Evolutionary conservation across 2,329 filamentous ascomycete species (phyloP), one percentile per base, ranked within the genome.

Genomic region (Alternaria sp.): DNA sequence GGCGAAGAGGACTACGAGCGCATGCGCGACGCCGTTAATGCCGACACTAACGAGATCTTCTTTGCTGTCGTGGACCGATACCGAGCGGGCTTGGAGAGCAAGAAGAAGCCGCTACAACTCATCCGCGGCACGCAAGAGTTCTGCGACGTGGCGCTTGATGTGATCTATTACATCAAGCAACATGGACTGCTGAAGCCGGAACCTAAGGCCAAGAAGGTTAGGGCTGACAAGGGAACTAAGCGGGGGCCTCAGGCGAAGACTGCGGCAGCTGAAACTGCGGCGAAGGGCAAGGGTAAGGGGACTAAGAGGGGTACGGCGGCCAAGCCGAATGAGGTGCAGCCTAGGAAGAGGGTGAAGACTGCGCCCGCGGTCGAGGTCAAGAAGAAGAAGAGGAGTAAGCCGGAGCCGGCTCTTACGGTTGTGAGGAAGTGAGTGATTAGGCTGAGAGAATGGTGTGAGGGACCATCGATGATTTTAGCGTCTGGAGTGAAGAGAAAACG

Each of bases 101-200:
- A 58, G 9, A 75, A 70, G 50, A 53, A 70, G 44, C 50, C 58
- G 6, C 47, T 69, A 33, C 37, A 56, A 41, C 33, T 72, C 1
- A 71, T 79, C 9, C 68, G 77, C 0, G 77, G 76, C 0, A 59
- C 66, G 2, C 76, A 78, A 58, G 77, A 79, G 63, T 78, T 79
- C 51, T 74, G 71, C 44, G 77, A 79, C 20, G 60, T 77, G 0
- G 74, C 71, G 18, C 64, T 78, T 4, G 77, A 78, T 43, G 30
- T 77, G 1, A 70, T 78, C 6, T 73, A 71, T 53, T 74, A 71
- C 20, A 66, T 79, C 49, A 75, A 76, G 51, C 67, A 77, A 53
- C 45, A 77, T 49, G 75, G 75, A 4, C 15, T 77, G 2, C 1
- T 69, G 14, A 49, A 51, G n/a, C 50, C 57, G 0, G 49, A 64